Percentiles rank a stretch among this genome's conserved stretches.
These are phyloP conservation scores for Penicillium paneum DNA, from an alignment of 2,329 filamentous ascomycete genomes.

Conservation along the genomic window DNA sequence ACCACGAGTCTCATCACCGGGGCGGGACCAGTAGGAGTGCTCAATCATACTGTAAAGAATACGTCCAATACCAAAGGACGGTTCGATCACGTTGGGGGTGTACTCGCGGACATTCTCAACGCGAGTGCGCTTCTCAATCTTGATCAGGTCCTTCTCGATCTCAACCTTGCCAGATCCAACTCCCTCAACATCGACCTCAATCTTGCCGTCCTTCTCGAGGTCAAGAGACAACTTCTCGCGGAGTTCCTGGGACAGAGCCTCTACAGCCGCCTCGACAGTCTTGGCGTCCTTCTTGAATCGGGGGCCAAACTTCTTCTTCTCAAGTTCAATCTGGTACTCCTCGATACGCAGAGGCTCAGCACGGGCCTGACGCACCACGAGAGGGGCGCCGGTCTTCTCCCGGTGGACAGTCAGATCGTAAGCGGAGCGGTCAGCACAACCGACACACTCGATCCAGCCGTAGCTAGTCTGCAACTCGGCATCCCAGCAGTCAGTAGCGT, in stretches of 20 bases:
- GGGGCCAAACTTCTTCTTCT: slow-evolving; percentile 95
- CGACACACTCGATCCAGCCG: slow-evolving; percentile 98
- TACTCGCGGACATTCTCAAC: slow-evolving; percentile 84
- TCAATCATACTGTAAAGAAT: slow-evolving; percentile 92
- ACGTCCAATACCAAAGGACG: slow-evolving; percentile 93
- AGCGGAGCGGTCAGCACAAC: slow-evolving; percentile 90
- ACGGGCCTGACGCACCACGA: slow-evolving; percentile 79
- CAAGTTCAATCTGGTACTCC: slow-evolving; percentile 81
- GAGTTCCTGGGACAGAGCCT: slow-evolving; percentile 73
- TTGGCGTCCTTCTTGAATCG: slow-evolving; percentile 94
- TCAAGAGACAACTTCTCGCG: slow-evolving; percentile 75
- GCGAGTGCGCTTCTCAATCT: slow-evolving; percentile 78
- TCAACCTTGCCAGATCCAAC: slow-evolving; percentile 71
- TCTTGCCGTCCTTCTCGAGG: slow-evolving; percentile 69
- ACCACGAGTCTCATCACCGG: slow-evolving; percentile 77
- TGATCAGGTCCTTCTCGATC: slow-evolving; percentile 73
- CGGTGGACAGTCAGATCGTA: slow-evolving; percentile 91
- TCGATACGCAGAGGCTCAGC: slow-evolving; percentile 75
- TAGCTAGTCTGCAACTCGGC: slow-evolving; percentile 87
- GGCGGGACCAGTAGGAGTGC: slow-evolving; percentile 91
- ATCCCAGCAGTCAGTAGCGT: slow-evolving; percentile 97
- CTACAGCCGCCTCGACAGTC: slow-evolving; percentile 74
- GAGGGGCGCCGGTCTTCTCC: slow-evolving; percentile 83
- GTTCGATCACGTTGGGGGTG: slow-evolving; percentile 94
- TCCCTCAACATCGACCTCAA: slow-evolving; percentile 69